A percentile compares a stretch with the other conserved stretches of the same genome.
These are phyloP conservation scores for Plasmodium berghei DNA, from an alignment of 169 alveolate species.

Conservation along the genomic window DNA sequence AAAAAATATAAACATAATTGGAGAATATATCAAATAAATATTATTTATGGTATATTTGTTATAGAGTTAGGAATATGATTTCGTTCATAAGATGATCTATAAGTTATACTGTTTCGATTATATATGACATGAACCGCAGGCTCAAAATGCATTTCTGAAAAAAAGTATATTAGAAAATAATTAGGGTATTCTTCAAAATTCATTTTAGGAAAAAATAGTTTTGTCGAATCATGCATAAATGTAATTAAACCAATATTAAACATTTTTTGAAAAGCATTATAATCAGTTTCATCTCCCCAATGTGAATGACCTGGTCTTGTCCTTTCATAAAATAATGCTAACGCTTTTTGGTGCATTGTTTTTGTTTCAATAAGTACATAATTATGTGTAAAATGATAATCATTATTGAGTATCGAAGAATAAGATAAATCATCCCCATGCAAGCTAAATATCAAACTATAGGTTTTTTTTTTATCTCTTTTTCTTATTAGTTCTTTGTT, in stretches of 20 bases:
- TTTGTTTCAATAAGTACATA: slow-evolving; percentile 32
- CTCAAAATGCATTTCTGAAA: slow-evolving; percentile 56
- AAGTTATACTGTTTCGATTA: not conserved
- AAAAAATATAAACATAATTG: too few species aligned
- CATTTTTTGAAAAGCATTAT: slow-evolving; percentile 71
- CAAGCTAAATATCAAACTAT: slow-evolving; percentile 12
- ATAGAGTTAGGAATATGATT: slow-evolving; percentile 24
- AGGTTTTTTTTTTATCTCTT: slow-evolving; percentile 22
- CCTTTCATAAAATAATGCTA: slow-evolving; percentile 51
- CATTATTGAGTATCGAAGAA: slow-evolving; percentile 50
- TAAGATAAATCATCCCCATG: slow-evolving; percentile 48
- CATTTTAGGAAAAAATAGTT: slow-evolving; percentile 34
- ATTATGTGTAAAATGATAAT: slow-evolving; percentile 52
- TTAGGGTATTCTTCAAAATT: slow-evolving; percentile 23
- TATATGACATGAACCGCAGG: slow-evolving; percentile 23
- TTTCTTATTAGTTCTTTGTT: slow-evolving; percentile 25
- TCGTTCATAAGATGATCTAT: slow-evolving; percentile 16
- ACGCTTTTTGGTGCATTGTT: slow-evolving; percentile 42
- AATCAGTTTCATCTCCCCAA: slow-evolving; percentile 74
- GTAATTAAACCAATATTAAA: slow-evolving; percentile 62
- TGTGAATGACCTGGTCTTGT: slow-evolving; percentile 63
- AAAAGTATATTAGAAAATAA: slow-evolving; percentile 32
- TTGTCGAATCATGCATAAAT: slow-evolving; percentile 31
- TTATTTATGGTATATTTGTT: not conserved
- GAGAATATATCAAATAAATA: too few species aligned